phyloP scores from a whole-genome alignment of 2,329 filamentous ascomycete species.

The Saccharata proteae region DNA sequence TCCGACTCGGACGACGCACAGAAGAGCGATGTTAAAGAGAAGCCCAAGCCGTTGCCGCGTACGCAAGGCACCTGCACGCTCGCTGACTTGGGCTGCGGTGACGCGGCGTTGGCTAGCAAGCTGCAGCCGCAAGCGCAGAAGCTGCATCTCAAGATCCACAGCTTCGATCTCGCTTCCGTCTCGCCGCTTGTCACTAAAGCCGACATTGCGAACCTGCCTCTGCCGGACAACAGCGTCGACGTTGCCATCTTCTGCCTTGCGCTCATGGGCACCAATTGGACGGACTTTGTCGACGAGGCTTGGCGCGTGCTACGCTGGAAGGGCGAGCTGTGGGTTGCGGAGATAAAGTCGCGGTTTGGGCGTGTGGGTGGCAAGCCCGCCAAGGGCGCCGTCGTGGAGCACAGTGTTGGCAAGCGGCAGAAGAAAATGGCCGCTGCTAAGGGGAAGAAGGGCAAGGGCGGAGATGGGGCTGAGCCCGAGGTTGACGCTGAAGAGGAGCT shows the following conservation, averaged over 20 bases:
- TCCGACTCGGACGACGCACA: constrained; percentile 2
- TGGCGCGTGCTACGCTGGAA: constrained; percentile 85
- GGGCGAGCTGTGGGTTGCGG: constrained; percentile 91
- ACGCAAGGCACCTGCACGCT: constrained; percentile 59
- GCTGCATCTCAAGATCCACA: constrained; percentile 63
- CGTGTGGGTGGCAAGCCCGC: constrained; percentile 39
- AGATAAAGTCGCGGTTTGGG: constrained; percentile 89
- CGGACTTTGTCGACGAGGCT: constrained; percentile 91
- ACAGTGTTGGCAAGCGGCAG: constrained; percentile 56
- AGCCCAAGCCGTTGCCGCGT: constrained; percentile 52
- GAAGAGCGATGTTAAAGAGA: no score
- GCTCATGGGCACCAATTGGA: constrained; percentile 98
- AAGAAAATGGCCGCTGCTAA: constrained; percentile 36
- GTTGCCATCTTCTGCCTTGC: constrained; percentile 91
- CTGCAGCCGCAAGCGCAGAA: constrained; percentile 52
- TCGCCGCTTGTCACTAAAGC: constrained; percentile 69
- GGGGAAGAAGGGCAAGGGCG: constrained; percentile 34
- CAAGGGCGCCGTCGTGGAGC: constrained; percentile 43
- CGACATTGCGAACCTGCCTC: constrained; percentile 75
- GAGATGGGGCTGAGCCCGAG: constrained; percentile 36
- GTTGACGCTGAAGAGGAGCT: constrained; percentile 49
- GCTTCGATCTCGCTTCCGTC: constrained; percentile 76
- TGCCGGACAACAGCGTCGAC: constrained; percentile 64
- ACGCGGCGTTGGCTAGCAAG: constrained; percentile 65
- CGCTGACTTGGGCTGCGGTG: constrained; percentile 87